Conservation (phyloP, 2,329 filamentous ascomycete genomes). For the Aspergillus ochraceoroseus region DNA sequence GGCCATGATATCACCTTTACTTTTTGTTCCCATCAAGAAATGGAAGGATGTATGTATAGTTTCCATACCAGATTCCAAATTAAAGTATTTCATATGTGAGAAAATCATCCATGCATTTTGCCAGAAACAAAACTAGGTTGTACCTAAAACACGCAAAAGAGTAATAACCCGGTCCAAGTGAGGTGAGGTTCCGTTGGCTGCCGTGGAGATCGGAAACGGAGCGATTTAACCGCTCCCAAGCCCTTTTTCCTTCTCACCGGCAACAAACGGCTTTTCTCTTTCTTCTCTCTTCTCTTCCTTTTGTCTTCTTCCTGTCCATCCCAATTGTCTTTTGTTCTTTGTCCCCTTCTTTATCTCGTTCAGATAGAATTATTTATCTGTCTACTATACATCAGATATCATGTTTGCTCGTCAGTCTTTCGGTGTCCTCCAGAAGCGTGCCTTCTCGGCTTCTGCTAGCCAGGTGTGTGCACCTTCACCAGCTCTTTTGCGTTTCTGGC, state of each 20-base stretch:
- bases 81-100: too few species aligned
- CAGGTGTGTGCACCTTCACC: constrained; percentile 53
- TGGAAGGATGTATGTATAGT: constrained; percentile 5
- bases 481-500: constrained; percentile 11
- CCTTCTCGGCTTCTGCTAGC: constrained; percentile 74
- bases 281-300: constrained; percentile 16
- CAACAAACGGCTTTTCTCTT: constrained; percentile 17
- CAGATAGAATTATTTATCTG: constrained; percentile 15
- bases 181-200: constrained; percentile 11
- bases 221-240: constrained; percentile 18
- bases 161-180: too few species aligned
- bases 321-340: constrained; percentile 12
- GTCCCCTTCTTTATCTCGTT: constrained; percentile 8
- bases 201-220: constrained; percentile 24
- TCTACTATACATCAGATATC: constrained; percentile 35
- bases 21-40: constrained; percentile 2
- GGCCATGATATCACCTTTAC: constrained; percentile 2
- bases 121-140: too few species aligned
- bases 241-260: constrained; percentile 22
- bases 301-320: constrained; percentile 21
- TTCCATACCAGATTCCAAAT: too few species aligned
- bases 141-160: too few species aligned
- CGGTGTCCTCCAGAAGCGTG: constrained; percentile 63
- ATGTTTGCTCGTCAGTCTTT: constrained; percentile 66
- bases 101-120: too few species aligned